These are phyloP conservation scores for Skeletonema costatum DNA, from an alignment of 108 stramenopile species.

Conservation along the genomic window DNA sequence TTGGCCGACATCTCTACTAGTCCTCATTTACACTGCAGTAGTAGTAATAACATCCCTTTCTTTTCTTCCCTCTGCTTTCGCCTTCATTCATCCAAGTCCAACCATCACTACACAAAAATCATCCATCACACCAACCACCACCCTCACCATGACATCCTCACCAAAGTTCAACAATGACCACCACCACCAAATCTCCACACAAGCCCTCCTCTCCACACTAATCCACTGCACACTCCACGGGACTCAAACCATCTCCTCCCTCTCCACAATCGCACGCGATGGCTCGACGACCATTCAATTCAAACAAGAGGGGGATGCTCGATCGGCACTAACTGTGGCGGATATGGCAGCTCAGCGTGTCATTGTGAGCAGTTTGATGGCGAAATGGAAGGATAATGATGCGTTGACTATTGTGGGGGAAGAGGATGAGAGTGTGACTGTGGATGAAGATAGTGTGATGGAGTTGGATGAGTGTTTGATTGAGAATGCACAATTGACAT, in stretches of 20 bases:
- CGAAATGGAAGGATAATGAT: background rate
- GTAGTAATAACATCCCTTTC: no score
- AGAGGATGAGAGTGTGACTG: slow-evolving; percentile 24
- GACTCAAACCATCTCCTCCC: background rate
- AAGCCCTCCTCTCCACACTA: background rate
- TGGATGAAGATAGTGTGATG: background rate
- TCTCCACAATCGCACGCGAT: background rate
- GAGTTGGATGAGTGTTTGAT: slow-evolving; percentile 16
- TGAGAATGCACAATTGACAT: background rate
- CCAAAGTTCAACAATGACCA: no score
- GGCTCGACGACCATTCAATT: slow-evolving; percentile 4
- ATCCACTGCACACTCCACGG: background rate
- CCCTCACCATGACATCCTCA: no score
- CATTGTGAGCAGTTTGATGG: slow-evolving; percentile 36
- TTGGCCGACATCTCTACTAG: no score
- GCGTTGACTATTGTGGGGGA: slow-evolving; percentile 33
- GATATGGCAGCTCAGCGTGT: slow-evolving; percentile 58
- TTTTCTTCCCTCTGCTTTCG: no score
- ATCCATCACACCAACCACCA: no score
- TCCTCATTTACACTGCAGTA: no score
- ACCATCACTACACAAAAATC: no score
- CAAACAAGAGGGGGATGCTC: slow-evolving; percentile 56
- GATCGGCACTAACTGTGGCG: slow-evolving; percentile 60
- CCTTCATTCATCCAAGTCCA: no score
- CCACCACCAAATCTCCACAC: no score